phyloP scores from a whole-genome alignment of 2,329 filamentous ascomycete species.

The Sporothrix schenckii region DNA sequence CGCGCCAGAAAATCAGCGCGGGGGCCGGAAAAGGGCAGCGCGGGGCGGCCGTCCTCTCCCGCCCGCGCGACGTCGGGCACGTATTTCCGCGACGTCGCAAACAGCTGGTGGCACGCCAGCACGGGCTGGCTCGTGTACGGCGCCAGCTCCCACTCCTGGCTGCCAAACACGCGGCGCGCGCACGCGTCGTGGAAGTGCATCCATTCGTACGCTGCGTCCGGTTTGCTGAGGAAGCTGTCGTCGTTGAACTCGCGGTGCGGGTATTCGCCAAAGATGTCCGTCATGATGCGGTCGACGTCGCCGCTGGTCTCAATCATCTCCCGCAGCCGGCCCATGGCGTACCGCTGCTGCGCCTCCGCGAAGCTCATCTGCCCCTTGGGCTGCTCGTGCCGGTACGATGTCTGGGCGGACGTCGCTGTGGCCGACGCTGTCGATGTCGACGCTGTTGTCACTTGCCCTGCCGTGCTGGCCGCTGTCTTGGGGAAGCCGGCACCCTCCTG shows the following conservation, averaged over 20 bases:
- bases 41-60: slow-evolving; percentile 49
- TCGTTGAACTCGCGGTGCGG: slow-evolving; percentile 89
- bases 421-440: slow-evolving; percentile 38
- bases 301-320: slow-evolving; percentile 80
- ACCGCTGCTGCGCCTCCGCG: slow-evolving; percentile 70
- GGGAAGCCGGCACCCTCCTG: slow-evolving; percentile 78
- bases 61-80: slow-evolving; percentile 46
- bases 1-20: slow-evolving; percentile 79
- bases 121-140: slow-evolving; percentile 86
- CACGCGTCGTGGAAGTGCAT: slow-evolving; percentile 88
- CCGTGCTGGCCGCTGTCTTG: slow-evolving; percentile 50
- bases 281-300: slow-evolving; percentile 76
- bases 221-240: slow-evolving; percentile 87
- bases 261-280: slow-evolving; percentile 84
- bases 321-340: slow-evolving; percentile 69
- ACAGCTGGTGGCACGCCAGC: slow-evolving; percentile 88
- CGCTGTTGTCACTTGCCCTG: slow-evolving; percentile 38
- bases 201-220: slow-evolving; percentile 88
- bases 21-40: slow-evolving; percentile 76
- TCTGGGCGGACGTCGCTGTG: slow-evolving; percentile 41
- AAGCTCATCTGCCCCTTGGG: slow-evolving; percentile 67
- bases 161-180: slow-evolving; percentile 75
- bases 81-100: slow-evolving; percentile 70
- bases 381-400: slow-evolving; percentile 56
- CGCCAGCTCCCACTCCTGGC: slow-evolving; percentile 89